phyloP scores from a whole-genome alignment of 208 protist species.

The Trypanosoma mega region DNA sequence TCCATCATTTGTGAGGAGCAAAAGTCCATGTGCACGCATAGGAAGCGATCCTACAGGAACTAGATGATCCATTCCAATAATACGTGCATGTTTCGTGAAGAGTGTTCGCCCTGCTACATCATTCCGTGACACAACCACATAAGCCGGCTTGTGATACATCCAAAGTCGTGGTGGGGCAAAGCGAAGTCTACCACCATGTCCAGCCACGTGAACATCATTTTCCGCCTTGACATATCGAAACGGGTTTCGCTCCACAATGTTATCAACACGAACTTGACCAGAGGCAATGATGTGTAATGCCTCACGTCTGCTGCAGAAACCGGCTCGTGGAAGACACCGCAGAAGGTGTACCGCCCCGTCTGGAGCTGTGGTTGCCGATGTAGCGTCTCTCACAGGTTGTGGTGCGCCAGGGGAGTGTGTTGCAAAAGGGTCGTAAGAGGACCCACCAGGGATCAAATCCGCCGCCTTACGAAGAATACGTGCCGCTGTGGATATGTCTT shows the following conservation, averaged over 20 bases:
- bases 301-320: constrained; percentile 82
- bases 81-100: constrained; percentile 77
- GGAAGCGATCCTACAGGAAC: constrained; percentile 85
- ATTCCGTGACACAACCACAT: constrained; percentile 84
- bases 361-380: not conserved
- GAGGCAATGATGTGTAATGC: constrained; percentile 67
- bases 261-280: constrained; percentile 83
- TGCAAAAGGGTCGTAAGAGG: constrained; percentile 20
- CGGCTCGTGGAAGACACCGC: constrained; percentile 70
- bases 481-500: not conserved
- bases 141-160: constrained; percentile 90
- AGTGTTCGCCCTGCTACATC: constrained; percentile 70
- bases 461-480: constrained; percentile 15
- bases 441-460: constrained; percentile 26
- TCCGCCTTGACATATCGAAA: constrained; percentile 73
- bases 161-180: constrained; percentile 80
- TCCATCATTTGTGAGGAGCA: constrained; percentile 89
- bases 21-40: constrained; percentile 76
- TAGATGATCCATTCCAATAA: constrained; percentile 87
- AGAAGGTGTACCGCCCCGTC: constrained; percentile 61
- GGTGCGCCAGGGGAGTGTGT: not conserved
- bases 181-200: constrained; percentile 68
- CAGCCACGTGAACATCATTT: constrained; percentile 74
- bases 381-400: not conserved
- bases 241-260: constrained; percentile 82